phyloP scores from a whole-genome alignment of 371 early-diverging fungal species.

The Blakeslea trispora region DNA sequence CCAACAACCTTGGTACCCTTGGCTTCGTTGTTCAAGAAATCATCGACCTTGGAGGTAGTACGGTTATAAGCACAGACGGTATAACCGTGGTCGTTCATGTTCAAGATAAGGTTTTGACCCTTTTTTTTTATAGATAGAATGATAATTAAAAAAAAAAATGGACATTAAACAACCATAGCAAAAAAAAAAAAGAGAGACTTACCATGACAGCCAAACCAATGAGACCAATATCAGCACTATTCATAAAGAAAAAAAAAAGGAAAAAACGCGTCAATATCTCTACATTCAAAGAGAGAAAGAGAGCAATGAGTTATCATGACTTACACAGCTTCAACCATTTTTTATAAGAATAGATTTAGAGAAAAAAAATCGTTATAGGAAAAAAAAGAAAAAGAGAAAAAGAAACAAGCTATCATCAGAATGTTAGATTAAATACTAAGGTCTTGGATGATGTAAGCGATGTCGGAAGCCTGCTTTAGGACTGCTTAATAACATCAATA shows the following conservation, averaged over 20 bases:
- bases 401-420: not conserved
- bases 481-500: conserved; percentile 15
- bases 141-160: no score
- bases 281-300: no score
- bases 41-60: conserved; percentile 93
- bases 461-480: conserved; percentile 12
- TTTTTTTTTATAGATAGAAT: conserved; percentile 29
- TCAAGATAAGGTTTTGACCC: conserved; percentile 98
- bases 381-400: conserved; percentile 9
- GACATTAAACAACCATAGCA: no score
- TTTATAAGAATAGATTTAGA: conserved; percentile 8
- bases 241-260: no score
- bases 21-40: conserved; percentile 93
- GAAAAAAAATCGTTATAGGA: conserved; percentile 12
- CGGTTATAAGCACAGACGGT: conserved; percentile 96
- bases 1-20: conserved; percentile 96
- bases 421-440: conserved; percentile 8
- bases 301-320: no score
- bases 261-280: not conserved
- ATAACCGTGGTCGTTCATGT: conserved; percentile 98
- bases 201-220: conserved; percentile 99
- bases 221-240: conserved; percentile 97
- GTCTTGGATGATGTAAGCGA: conserved; percentile 20
- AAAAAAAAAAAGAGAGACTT: no score
- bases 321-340: conserved; percentile 37